Conservation (phyloP, 192 early-diverging fungal species). For the Coemansia sp. region DNA sequence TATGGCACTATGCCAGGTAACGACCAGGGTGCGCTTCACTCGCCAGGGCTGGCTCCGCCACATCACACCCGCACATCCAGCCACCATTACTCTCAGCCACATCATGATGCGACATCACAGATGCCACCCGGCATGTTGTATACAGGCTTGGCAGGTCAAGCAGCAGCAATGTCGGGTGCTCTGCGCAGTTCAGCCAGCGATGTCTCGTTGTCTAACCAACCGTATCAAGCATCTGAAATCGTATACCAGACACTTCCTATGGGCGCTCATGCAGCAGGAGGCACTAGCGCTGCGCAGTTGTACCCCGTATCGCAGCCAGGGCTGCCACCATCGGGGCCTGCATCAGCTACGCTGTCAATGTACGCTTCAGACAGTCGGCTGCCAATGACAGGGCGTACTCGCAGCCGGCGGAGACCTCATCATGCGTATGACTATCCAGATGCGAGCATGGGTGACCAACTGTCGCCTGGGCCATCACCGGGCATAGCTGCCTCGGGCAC, state of each 20-base stretch:
- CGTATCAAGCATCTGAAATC: neutral
- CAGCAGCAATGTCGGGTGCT: neutral
- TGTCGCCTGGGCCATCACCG: slow-evolving; percentile 18
- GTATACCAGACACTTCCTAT: slow-evolving; percentile 29
- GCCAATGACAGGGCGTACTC: slow-evolving; percentile 29
- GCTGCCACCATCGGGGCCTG: slow-evolving; percentile 37
- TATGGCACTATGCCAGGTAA: neutral
- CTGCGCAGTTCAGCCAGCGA: slow-evolving; percentile 9
- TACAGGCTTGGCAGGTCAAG: neutral
- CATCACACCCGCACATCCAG: slow-evolving; percentile 16
- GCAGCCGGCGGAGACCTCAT: slow-evolving; percentile 34
- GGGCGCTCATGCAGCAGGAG: neutral
- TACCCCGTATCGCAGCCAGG: slow-evolving; percentile 49
- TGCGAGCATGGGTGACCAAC: slow-evolving; percentile 7
- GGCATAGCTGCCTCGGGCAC: neutral
- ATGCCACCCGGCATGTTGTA: neutral
- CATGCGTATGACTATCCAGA: slow-evolving; percentile 40
- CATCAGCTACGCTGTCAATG: slow-evolving; percentile 25
- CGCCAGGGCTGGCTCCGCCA: neutral
- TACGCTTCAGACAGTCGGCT: slow-evolving; percentile 24
- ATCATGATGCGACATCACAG: slow-evolving; percentile 1
- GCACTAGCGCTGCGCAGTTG: slow-evolving; percentile 13
- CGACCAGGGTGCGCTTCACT: neutral
- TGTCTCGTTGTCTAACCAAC: slow-evolving; percentile 15
- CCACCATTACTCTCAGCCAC: slow-evolving; percentile 8